A percentile compares a stretch with the other conserved stretches of the same genome.
These are phyloP conservation scores for Trichoderma hamatum DNA, from an alignment of 2,329 filamentous ascomycete species.

Conservation along the genomic window DNA sequence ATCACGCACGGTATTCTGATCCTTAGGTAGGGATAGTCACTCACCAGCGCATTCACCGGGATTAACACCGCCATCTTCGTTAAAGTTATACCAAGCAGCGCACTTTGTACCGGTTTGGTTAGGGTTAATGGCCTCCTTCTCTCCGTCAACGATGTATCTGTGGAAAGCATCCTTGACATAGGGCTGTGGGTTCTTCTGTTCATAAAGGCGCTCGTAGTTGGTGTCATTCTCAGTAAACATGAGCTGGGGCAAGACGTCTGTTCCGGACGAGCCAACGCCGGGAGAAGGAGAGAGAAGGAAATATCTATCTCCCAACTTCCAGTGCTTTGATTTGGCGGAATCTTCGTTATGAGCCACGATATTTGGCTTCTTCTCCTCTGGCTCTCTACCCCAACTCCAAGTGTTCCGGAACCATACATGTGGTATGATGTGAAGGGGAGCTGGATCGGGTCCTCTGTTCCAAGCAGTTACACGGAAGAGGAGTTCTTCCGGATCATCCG, in stretches of 20 bases:
- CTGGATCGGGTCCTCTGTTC: conserved; percentile 89
- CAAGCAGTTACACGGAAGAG: conserved; percentile 94
- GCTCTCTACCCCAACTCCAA: conserved; percentile 89
- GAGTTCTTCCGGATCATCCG: conserved; percentile 87
- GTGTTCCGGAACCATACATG: conserved; percentile 98
- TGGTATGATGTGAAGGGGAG: conserved; percentile 89
- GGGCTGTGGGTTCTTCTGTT: conserved; percentile 73
- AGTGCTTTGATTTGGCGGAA: conserved; percentile 75
- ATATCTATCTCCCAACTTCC: conserved; percentile 79
- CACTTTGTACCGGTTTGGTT: conserved; percentile 80
- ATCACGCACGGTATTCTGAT: neutral
- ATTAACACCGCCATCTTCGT: conserved; percentile 81
- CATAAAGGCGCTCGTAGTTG: conserved; percentile 78
- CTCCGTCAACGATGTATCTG: conserved; percentile 77
- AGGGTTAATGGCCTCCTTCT: conserved; percentile 83
- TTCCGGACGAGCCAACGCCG: conserved; percentile 73
- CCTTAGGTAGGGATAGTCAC: neutral
- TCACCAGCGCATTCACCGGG: conserved; percentile 90
- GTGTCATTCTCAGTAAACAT: conserved; percentile 97
- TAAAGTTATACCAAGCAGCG: conserved; percentile 90
- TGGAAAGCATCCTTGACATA: conserved; percentile 98
- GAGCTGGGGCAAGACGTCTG: conserved; percentile 82
- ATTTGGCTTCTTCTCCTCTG: conserved; percentile 75
- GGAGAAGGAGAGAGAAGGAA: conserved; percentile 87
- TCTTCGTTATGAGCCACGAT: conserved; percentile 68